Percentiles rank a stretch among this genome's conserved stretches.
These are phyloP conservation scores for Wickerhamiella lipophila DNA, from an alignment of 805 yeast genomes.

Conservation along the genomic window DNA sequence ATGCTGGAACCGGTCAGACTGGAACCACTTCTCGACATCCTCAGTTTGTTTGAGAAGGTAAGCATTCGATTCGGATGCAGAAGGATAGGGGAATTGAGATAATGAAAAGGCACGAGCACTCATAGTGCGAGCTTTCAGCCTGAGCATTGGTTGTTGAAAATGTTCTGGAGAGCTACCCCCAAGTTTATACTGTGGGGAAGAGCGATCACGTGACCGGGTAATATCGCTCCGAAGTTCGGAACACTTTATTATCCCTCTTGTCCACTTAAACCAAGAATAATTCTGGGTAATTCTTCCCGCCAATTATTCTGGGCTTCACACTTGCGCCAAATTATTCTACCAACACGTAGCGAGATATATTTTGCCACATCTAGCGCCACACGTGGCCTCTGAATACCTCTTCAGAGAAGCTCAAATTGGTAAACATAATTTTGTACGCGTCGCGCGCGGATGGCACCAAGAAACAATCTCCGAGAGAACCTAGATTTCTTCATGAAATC, in stretches of 20 bases:
- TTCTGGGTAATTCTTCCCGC: too few species aligned
- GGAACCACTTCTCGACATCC: conserved; percentile 40
- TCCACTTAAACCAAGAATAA: too few species aligned
- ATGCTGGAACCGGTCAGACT: conserved; percentile 35
- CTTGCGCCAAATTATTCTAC: too few species aligned
- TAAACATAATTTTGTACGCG: conserved; percentile 3
- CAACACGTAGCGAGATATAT: too few species aligned
- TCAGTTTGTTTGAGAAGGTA: conserved; percentile 28
- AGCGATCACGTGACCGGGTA: conserved; percentile 11
- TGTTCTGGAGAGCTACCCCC: background rate
- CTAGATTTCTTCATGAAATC: background rate
- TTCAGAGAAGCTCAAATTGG: background rate
- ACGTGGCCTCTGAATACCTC: background rate
- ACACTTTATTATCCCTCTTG: too few species aligned
- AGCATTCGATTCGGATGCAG: conserved; percentile 25
- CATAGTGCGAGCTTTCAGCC: conserved; percentile 1
- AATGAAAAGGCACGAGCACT: conserved; percentile 8
- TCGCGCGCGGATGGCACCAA: conserved; percentile 5
- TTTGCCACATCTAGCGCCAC: background rate
- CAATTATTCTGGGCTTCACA: too few species aligned
- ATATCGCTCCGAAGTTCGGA: conserved; percentile 3
- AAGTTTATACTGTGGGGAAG: conserved; percentile 3
- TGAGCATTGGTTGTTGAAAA: background rate
- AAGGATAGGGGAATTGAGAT: conserved; percentile 29
- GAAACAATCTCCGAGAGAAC: background rate